Percentiles rank a stretch among this genome's conserved stretches.
phyloP scores from a whole-genome alignment of 768 basidiomycete species.

The Termitomyces sp. region DNA sequence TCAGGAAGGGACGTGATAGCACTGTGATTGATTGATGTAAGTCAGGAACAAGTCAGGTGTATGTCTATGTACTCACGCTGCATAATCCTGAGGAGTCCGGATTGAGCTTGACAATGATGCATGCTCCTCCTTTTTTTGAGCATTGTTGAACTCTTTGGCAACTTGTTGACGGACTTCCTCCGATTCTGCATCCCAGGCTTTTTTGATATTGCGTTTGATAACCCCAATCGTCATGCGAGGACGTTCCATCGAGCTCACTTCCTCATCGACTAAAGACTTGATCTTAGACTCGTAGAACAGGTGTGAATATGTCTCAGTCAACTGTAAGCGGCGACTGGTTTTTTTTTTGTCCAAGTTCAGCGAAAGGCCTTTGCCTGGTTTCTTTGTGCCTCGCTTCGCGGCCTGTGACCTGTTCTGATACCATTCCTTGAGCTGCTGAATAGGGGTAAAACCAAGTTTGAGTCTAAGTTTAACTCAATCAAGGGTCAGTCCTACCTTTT shows the following conservation, averaged over 20 bases:
- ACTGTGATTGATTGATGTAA: no score
- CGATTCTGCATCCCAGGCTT: background rate
- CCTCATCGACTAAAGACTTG: background rate
- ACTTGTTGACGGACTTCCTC: background rate
- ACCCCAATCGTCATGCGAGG: background rate
- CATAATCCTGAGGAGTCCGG: background rate
- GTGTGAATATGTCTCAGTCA: background rate
- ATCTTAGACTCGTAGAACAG: background rate
- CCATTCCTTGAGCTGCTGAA: background rate
- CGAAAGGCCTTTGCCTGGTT: no score
- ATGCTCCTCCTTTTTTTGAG: no score
- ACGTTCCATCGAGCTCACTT: background rate
- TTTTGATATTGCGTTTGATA: background rate
- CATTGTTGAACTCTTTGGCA: background rate
- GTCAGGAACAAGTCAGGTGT: no score
- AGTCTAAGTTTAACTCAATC: no score
- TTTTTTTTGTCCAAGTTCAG: no score
- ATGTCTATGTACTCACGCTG: no score
- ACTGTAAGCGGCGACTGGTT: background rate
- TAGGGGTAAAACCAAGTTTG: background rate
- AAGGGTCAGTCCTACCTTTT: background rate
- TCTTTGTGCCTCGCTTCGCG: no score
- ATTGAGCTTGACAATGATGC: background rate
- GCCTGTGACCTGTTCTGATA: background rate
- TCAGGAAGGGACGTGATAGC: no score